Base-by-base conservation (phyloP, 2,329 filamentous ascomycete genomes). In the Xylariaceae sp. region DNA sequence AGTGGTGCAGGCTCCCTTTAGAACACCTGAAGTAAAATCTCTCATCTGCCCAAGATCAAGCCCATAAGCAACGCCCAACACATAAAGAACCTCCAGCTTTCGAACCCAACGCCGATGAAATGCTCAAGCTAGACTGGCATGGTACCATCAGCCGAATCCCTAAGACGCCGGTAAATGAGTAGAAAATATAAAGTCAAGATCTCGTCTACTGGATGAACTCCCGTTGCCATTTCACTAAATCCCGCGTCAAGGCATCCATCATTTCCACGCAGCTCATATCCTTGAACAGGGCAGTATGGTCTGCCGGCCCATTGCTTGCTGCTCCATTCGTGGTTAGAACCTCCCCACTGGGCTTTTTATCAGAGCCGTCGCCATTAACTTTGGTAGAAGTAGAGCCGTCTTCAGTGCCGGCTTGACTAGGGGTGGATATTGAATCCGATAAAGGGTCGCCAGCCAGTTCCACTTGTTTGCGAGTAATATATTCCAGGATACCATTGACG, bases 381-480 rank as follows among this genome's bases (percentile, higher is more conserved):
- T 74, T 74, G 17, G 70, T 64, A 7, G 73, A 71, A 41, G 68
- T 65, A 46, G 71, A 75, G 61, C 65, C 67, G 36, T 77, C 75
- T 56, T 76, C 64, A 11, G 78, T 69, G 56, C 76, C 66, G 64
- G 76, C 63, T 63, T 77, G 70, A 63, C 80, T 74, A 67, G 79
- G 73, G 37, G 70, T 73, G 43, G 75, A 73, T 31, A 75, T 73
- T 19, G 75, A 68, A 50, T 74, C 70, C 6, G 75, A 79, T 60
- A 76, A 75, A 73, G 78, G 75, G 59, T 87, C 88, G 26, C 84
- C 86, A 1, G 91, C 92, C 75, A 96, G 84, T 69, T 97, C 93
- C 6, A 96, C 82, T 73, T 97, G 92, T 55, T 92, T 94, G 64
- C 91, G 87, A 3, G 90, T 88, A 62, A 97, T 96, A 69, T 94